A percentile compares a stretch with the other conserved stretches of the same genome.
phyloP scores from a whole-genome alignment of 2,329 filamentous ascomycete genomes.

The Aureobasidium sp. region DNA sequence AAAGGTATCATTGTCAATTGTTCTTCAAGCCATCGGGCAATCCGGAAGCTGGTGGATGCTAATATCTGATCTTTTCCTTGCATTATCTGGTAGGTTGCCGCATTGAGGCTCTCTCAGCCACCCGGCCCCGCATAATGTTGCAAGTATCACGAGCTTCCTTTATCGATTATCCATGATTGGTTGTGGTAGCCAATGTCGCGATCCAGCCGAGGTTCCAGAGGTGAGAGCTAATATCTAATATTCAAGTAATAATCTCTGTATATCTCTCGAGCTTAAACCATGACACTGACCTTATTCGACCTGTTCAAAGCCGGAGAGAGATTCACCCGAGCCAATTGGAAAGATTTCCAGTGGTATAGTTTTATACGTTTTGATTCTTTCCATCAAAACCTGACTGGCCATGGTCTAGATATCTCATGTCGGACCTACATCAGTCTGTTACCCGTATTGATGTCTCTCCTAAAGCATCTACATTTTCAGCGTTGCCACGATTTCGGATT shows the following conservation, averaged over 20 bases:
- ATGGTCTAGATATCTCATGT: too few relatives aligned
- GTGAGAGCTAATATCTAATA: not conserved
- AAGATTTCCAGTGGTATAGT: not conserved
- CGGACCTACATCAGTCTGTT: too few relatives aligned
- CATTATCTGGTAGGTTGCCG: not conserved
- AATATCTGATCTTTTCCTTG: not conserved
- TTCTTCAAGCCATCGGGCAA: not conserved
- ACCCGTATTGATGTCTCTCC: too few relatives aligned
- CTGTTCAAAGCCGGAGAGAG: not conserved
- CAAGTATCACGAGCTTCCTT: not conserved
- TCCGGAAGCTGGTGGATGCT: not conserved
- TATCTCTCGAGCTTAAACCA: not conserved
- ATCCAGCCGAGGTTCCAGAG: not conserved
- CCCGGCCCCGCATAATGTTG: not conserved
- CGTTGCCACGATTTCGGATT: too few relatives aligned
- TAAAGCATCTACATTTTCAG: too few relatives aligned
- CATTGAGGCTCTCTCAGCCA: constrained; percentile 5
- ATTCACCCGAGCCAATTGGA: not conserved
- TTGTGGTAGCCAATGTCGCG: not conserved
- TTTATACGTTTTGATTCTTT: too few relatives aligned
- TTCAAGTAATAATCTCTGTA: not conserved
- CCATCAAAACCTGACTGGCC: too few relatives aligned
- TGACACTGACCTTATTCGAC: not conserved
- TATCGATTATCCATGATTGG: not conserved
- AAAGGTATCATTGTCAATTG: not conserved